Base-by-base conservation (phyloP, 2,329 filamentous ascomycete genomes). In the Kalaharituber pfeilii region DNA sequence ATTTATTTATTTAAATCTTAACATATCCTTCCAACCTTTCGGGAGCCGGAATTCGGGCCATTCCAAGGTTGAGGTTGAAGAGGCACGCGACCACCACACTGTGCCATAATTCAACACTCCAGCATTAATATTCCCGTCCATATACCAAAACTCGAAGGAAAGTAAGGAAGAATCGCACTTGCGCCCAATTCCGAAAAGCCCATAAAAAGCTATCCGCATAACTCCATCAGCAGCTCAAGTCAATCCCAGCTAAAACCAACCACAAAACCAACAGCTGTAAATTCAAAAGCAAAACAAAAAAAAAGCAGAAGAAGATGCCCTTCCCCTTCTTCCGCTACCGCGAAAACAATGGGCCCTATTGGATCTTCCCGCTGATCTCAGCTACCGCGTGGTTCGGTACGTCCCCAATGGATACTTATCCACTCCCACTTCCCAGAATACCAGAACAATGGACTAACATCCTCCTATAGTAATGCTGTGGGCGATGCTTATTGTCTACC, bases 401-500 rank as follows among this genome's bases (percentile, higher is more conserved):
- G 52, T 52, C 18, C 18, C 49, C 36, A 27, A 15, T 24, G 25
- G 24, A 29, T 24, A 15, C 49, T 29, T 11, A 47, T 47, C 42
- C 42, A 11, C 22, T 20, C 13, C 18, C 49, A 5, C 5, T 25
- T 27, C 47, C 49, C 29, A 28, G 11, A 28, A 18, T 27, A 26
- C 11, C 8, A 52, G 20, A 44, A 30, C n/a, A 29, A 2, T 45
- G 39, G 25, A 20, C 26, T 20, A 44, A 53, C 33, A 52, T 25
- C 39, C 15, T 18, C 24, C 9, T 26, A 5, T 53, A 71, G 71
- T 73, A 57, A 86, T 79, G 66, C 73, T 88, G 15, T 72, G 86
- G 25, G 78, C 75, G 53, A 75, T 87, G 69, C 71, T 87, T 55
- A 72, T 83, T n/a, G 73, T 77, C 68, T 89, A 84, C 84, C 68